phyloP scores from a whole-genome alignment of 179 eudicot genomes.

The Carnegiea gigantea region DNA sequence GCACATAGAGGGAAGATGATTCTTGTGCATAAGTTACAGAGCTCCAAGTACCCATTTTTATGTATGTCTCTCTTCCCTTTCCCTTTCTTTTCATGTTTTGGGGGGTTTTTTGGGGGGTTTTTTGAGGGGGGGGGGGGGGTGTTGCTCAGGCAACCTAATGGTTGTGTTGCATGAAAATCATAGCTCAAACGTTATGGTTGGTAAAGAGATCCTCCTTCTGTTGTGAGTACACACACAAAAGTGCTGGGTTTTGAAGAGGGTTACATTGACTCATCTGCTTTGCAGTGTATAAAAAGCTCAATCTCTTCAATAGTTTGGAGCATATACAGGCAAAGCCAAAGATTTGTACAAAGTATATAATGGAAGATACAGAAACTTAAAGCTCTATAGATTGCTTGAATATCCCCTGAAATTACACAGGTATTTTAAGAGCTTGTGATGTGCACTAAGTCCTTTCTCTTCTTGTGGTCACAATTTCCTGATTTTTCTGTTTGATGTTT shows the following conservation, averaged over 20 bases:
- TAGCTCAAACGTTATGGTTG: background rate
- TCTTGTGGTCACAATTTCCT: background rate
- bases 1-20: conserved; percentile 10
- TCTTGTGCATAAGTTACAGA: conserved; percentile 12
- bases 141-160: background rate
- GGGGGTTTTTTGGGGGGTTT: background rate
- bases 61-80: conserved; percentile 16
- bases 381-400: conserved; percentile 15
- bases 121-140: background rate
- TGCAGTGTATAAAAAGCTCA: conserved; percentile 24
- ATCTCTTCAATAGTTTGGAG: conserved; percentile 22
- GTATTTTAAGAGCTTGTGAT: conserved; percentile 13
- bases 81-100: background rate
- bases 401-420: conserved; percentile 23
- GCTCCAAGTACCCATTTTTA: conserved; percentile 13
- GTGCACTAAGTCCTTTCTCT: background rate
- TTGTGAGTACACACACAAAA: background rate
- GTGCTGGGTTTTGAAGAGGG: background rate
- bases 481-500: conserved; percentile 1
- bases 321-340: conserved; percentile 17
- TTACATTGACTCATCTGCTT: conserved; percentile 7
- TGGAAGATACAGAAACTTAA: background rate
- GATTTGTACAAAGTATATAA: conserved; percentile 25
- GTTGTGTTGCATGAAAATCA: background rate
- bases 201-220: background rate